Evolutionary conservation across 2,329 filamentous ascomycete species (phyloP), one percentile per base, ranked within the genome.

Genomic region (Colletotrichum viniferum): DNA sequence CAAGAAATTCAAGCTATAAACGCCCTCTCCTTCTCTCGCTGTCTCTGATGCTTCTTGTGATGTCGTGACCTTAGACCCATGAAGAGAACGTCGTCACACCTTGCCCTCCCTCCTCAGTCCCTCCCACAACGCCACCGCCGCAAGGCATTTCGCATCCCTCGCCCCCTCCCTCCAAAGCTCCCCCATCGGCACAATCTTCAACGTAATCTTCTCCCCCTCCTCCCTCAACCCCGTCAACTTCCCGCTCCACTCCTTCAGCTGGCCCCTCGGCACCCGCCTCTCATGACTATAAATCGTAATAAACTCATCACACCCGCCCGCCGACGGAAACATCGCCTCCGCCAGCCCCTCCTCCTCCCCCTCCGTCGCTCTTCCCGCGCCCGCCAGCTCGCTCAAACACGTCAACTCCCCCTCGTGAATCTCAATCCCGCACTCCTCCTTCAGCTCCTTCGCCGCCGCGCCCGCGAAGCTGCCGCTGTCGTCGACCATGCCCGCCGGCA

Each of bases 401-500:
- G 81, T 84, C 56, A 93, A 80, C 74, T 89, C 83, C 6, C 84
- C 81, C 65, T 86, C 85, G 10, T 83, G 81, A 48, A 92, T 91
- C 64, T 84, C 85, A 13, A 92, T 79, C 16, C 89, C 90, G 3
- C 92, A 84, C 81, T 93, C 91, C 83, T 93, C 91, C 75, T 89
- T 76, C 12, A 93, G 91, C 84, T 93, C 91, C 78, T 85, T 87
- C 4, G 91, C 91, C 3, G 91, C 91, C 0, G 86, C 86, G 28
- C 91, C 91, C 14, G 86, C 86, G 79, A 93, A 92, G 32, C 84
- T 87, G 1, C 88, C 89, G 16, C 84, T 81, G 69, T 87, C 86
- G 78, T 91, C 88, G 4, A 92, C 86, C 90, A 92, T 89, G 8
- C 90, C 88, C 0, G 91, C 91, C 0, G 91, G 91, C 14, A 93